phyloP scores from a whole-genome alignment of 345 rosid species.

The Euphorbia lathyris region DNA sequence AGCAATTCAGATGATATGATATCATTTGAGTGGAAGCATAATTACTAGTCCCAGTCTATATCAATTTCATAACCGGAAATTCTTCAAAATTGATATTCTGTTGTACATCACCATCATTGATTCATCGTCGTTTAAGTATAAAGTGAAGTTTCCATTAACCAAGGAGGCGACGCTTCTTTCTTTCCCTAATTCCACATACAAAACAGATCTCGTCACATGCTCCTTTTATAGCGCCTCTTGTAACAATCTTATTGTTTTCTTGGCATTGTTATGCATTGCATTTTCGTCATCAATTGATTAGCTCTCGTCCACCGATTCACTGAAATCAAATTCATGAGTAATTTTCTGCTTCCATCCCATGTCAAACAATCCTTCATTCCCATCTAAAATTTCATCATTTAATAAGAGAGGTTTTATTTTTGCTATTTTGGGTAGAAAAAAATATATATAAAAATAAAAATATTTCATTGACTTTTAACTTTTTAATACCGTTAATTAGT shows the following conservation, averaged over 20 bases:
- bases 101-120: constrained; percentile 10
- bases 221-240: constrained; percentile 56
- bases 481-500: no score
- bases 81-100: constrained; percentile 5
- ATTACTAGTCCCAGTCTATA: no score
- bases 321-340: constrained; percentile 26
- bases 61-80: no score
- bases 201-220: constrained; percentile 38
- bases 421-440: no score
- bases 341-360: constrained; percentile 14
- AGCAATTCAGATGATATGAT: no score
- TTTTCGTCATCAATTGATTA: constrained; percentile 30
- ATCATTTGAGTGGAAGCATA: no score
- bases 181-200: constrained; percentile 61
- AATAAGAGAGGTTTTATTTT: no score
- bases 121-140: constrained; percentile 20
- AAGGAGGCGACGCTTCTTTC: constrained; percentile 86
- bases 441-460: no score
- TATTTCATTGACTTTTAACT: no score
- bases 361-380: constrained; percentile 27
- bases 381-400: constrained; percentile 29
- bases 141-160: constrained; percentile 17
- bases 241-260: constrained; percentile 36
- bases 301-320: constrained; percentile 17
- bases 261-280: constrained; percentile 23